A percentile compares a stretch with the other conserved stretches of the same genome.
These are phyloP conservation scores for Talaromyces sp. DNA, from an alignment of 2,329 filamentous ascomycete genomes.

Conservation along the genomic window DNA sequence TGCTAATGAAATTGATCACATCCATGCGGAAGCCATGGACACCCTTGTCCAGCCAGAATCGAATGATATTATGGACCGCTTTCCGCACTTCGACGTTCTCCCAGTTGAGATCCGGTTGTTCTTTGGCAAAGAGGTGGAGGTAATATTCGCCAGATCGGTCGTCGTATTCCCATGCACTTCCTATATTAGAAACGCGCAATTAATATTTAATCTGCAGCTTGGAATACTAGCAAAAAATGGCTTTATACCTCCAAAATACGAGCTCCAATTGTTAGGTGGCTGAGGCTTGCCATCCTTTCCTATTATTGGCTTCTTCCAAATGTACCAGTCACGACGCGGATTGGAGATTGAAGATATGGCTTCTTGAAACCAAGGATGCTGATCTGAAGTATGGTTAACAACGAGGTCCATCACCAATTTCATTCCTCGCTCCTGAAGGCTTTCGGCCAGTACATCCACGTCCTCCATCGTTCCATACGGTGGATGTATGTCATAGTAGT, in stretches of 20 bases:
- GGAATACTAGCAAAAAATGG: not conserved
- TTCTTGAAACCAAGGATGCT: constrained; percentile 69
- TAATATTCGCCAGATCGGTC: constrained; percentile 70
- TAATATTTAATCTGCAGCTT: not conserved
- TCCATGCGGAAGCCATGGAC: constrained; percentile 73
- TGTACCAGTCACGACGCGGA: constrained; percentile 68
- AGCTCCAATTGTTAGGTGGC: constrained; percentile 73
- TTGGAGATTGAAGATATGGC: constrained; percentile 60
- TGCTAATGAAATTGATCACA: constrained; percentile 70
- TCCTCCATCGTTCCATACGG: constrained; percentile 61
- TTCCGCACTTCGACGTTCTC: constrained; percentile 64
- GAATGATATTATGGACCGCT: constrained; percentile 69
- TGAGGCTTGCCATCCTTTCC: constrained; percentile 52
- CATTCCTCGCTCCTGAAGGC: constrained; percentile 62
- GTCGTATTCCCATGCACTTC: constrained; percentile 57
- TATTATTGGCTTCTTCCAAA: constrained; percentile 50
- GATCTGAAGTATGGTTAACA: constrained; percentile 71
- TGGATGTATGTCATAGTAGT: constrained; percentile 47
- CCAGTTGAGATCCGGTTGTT: constrained; percentile 86
- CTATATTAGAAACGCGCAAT: no score
- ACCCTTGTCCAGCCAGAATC: constrained; percentile 73
- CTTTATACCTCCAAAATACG: constrained; percentile 35
- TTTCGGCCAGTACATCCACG: constrained; percentile 60
- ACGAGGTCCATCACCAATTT: constrained; percentile 72
- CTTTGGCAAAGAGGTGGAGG: constrained; percentile 68